Evolutionary conservation across 2,329 filamentous ascomycete genomes (phyloP), one percentile per base, ranked within the genome.

Genomic region (Apiospora koreana): DNA sequence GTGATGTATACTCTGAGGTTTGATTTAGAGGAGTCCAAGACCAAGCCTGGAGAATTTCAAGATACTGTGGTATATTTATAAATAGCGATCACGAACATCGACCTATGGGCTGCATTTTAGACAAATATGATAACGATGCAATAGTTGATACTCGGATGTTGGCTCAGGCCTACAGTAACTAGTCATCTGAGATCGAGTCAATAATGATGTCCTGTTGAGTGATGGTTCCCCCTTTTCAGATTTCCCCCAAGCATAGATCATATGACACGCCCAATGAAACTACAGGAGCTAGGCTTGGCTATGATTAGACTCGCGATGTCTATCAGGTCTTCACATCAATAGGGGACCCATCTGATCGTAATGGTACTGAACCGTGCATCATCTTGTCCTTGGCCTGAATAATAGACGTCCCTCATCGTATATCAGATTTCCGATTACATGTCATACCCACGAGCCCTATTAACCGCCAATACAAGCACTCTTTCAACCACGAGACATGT

Each of bases 1-100:
- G 77, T 28, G 78, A 79, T 23, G 71, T 79, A 9, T 79, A 78
- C 68, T 73, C 76, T 3, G 71, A 76, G 68, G 65, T 75, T 54
- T 76, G 50, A 45, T 45, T n/a, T 28, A 21, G 21, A 10, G 21
- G 50, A 7, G 18, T n/a, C 10, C 16, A n/a, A 2, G 6, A 10
- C 9, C 8, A 21, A n/a, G 50, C 2, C 2, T n/a, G 28, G 28
- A 21, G 16, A 28, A 18, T 28, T 31, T n/a, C 50, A 58, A 35
- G 8, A n/a, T 14, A 31, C 5, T 8, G 28, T 35, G 21, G 8
- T 10, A 16, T 14, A 35, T 9, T 2, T 10, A 31, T 25, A 21
- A 58, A 21, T 2, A 7, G 2, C 5, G 9, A 35, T 16, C 28
- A n/a, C 50, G 28, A 58, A 10, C 8, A 18, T 10, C 35, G 3